Base-by-base conservation (phyloP, 1,139 yeast genomes). In the Citeromyces siamensis region DNA sequence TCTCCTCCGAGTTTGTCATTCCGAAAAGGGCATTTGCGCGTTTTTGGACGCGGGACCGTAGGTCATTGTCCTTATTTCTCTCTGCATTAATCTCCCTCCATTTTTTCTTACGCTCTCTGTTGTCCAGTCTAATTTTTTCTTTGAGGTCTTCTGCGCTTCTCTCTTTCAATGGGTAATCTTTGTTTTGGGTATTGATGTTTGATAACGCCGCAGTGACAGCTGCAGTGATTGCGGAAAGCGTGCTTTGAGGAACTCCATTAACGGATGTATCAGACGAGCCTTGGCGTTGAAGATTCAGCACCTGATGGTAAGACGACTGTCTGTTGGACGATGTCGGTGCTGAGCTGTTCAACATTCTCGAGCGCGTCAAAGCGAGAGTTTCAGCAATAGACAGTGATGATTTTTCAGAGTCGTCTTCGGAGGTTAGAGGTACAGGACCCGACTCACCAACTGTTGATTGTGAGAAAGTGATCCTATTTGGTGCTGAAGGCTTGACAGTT, bases 61-160 rank as follows among this genome's bases (percentile, higher is more conserved):
- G 60, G 52, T 88, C 97, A 47, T 83, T 81, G 52, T 85, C 95
- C 58, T 84, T 79, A 53, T 88, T 88, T 44, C 93, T 67, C 43
- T 80, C 81, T 12, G 72, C 70, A 52, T 88, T 86, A 27, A 75
- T 78, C 43, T 77, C 90, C 51, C 97, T 71, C 97, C 97, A 90
- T 46, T 75, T 73, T 59, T 86, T 79, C 59, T 90, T 90, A 29
- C 97, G 67, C 43, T 82, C 90, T 36, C 95, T 66, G 48, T 86
- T 86, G 40, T 79, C 94, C 19, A 72, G 53, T 32, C 84, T 60
- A 7, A 74, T 63, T 44, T 75, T 67, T 45, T 82, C 93, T 42
- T 70, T 71, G 21, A 38, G 21, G 28, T 32, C 36, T 27, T 38
- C 5, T 49, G 44, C 33, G 27, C 17, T 20, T 28, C 17, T 19